Percentiles rank a stretch among this genome's conserved stretches.
Conservation (phyloP, 768 basidiomycete species). For the Rickenella mellea region DNA sequence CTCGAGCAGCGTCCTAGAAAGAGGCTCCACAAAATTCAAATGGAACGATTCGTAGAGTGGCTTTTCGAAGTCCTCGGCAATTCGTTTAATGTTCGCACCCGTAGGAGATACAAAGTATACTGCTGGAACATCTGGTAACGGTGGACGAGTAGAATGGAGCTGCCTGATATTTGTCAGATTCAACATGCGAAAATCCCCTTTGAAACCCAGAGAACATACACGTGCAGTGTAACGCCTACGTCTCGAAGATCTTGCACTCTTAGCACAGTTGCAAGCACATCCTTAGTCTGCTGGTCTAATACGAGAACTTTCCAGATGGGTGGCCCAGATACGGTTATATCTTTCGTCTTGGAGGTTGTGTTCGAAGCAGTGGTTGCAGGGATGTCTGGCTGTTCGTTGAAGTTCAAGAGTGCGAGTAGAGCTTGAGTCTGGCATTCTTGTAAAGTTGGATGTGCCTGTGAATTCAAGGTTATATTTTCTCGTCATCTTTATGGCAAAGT, state of each 20-base stretch:
- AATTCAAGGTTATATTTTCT: background rate
- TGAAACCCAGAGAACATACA: constrained; percentile 45
- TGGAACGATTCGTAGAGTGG: constrained; percentile 88
- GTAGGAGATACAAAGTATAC: constrained; percentile 95
- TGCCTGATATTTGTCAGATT: constrained; percentile 46
- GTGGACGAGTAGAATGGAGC: constrained; percentile 79
- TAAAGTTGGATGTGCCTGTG: constrained; percentile 43
- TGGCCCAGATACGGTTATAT: constrained; percentile 47
- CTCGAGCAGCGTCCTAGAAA: constrained; percentile 82
- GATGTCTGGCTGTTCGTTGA: constrained; percentile 60
- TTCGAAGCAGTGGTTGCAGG: constrained; percentile 21
- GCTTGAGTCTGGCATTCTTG: constrained; percentile 86
- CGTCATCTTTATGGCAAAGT: background rate
- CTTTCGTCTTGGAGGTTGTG: constrained; percentile 32
- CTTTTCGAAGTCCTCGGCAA: constrained; percentile 89
- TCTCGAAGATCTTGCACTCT: constrained; percentile 95
- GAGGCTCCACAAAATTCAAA: constrained; percentile 89
- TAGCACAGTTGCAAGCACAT: constrained; percentile 89
- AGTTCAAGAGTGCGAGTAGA: constrained; percentile 76
- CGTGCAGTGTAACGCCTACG: constrained; percentile 94
- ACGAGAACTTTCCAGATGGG: constrained; percentile 96
- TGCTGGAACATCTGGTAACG: constrained; percentile 91
- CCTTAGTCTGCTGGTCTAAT: constrained; percentile 91
- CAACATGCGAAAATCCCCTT: background rate
- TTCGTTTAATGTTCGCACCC: constrained; percentile 73